phyloP scores from a whole-genome alignment of 2,329 filamentous ascomycete genomes.

The Trichoderma koningii region DNA sequence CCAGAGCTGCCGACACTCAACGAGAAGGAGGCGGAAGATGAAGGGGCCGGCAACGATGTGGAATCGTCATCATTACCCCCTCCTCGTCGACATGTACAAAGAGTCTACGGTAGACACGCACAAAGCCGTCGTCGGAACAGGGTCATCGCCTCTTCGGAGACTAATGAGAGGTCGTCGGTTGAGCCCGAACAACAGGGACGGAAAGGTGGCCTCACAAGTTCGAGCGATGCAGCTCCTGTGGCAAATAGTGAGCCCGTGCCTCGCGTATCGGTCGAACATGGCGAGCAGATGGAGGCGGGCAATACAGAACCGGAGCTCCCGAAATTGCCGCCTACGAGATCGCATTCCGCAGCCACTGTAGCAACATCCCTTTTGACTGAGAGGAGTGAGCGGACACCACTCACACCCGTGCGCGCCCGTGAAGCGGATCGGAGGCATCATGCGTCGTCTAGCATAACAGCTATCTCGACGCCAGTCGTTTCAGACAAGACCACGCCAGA shows the following conservation, averaged over 20 bases:
- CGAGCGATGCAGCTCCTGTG: conserved; percentile 1
- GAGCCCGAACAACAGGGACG: conserved; percentile 1
- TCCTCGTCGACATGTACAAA: conserved; percentile 18
- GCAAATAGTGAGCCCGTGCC: not conserved
- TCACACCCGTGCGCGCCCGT: conserved; percentile 33
- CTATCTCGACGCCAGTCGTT: conserved; percentile 45
- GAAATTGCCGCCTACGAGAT: not conserved
- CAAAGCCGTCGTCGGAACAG: conserved; percentile 12
- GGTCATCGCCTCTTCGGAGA: conserved; percentile 9
- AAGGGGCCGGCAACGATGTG: conserved; percentile 27
- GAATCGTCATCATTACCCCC: conserved; percentile 16
- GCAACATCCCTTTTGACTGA: conserved; percentile 14
- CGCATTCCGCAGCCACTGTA: not conserved
- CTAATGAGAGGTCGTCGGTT: conserved; percentile 9
- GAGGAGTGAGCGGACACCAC: conserved; percentile 30
- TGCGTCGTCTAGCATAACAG: conserved; percentile 46
- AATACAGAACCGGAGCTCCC: not conserved
- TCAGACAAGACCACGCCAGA: conserved; percentile 43
- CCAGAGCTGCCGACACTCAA: conserved; percentile 42
- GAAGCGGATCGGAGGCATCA: conserved; percentile 23
- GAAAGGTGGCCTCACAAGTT: not conserved
- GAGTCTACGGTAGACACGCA: conserved; percentile 8
- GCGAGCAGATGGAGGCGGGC: not conserved
- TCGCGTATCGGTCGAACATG: not conserved
- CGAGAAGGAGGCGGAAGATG: conserved; percentile 30